These are phyloP conservation scores for Xylariomycetidae sp. DNA, from an alignment of 2,329 filamentous ascomycete genomes.

Conservation along the genomic window DNA sequence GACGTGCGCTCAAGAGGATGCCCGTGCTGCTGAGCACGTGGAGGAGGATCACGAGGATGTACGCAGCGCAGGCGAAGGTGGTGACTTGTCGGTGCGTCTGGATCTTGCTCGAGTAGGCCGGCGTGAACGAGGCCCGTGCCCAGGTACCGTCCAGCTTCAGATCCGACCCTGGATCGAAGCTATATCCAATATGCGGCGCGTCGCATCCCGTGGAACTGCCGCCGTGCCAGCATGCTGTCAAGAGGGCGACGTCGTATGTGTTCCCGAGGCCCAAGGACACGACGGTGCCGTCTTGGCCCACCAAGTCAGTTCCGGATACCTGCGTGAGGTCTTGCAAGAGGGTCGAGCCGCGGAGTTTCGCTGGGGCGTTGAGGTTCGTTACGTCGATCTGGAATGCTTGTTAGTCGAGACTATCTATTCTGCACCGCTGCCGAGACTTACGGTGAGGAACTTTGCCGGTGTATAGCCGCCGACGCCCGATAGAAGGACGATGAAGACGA, in stretches of 20 bases:
- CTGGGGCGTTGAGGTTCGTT: slow-evolving; percentile 20
- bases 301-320: slow-evolving; percentile 26
- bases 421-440: slow-evolving; percentile 7
- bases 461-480: slow-evolving; percentile 21
- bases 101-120: slow-evolving; percentile 18
- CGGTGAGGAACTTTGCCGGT: slow-evolving; percentile 30
- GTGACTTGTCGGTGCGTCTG: slow-evolving; percentile 20
- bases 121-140: slow-evolving; percentile 12
- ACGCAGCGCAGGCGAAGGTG: slow-evolving; percentile 23
- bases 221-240: slow-evolving; percentile 26
- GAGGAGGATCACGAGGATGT: slow-evolving; percentile 22
- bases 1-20: slow-evolving; percentile 13
- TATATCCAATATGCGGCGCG: slow-evolving; percentile 22
- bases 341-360: slow-evolving; percentile 25
- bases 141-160: slow-evolving; percentile 24
- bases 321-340: slow-evolving; percentile 27
- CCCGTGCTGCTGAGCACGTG: slow-evolving; percentile 17
- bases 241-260: slow-evolving; percentile 26
- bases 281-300: slow-evolving; percentile 23
- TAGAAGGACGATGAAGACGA: slow-evolving; percentile 23
- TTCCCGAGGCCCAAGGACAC: slow-evolving; percentile 22
- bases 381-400: slow-evolving; percentile 23
- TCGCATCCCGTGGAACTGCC: slow-evolving; percentile 20
- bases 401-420: not conserved
- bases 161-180: slow-evolving; percentile 25